These are phyloP conservation scores for Tolypocladium cylindrosporum DNA, from an alignment of 2,329 filamentous ascomycete genomes.

Conservation along the genomic window DNA sequence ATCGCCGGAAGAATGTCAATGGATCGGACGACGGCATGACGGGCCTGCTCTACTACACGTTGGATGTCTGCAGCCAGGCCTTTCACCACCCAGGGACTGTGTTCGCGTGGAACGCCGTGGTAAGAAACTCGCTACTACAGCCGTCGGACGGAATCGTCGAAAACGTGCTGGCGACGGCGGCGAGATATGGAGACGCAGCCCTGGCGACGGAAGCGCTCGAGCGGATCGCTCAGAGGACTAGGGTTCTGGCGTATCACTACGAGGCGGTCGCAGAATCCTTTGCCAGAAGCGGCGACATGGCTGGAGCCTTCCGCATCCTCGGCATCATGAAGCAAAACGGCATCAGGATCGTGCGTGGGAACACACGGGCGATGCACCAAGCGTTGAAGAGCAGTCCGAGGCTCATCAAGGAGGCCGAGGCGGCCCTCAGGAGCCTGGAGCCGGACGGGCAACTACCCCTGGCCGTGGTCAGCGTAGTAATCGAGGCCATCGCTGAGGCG, in stretches of 20 bases:
- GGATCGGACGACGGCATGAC: constrained; percentile 27
- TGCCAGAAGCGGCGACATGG: constrained; percentile 46
- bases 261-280: constrained; percentile 70
- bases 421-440: constrained; percentile 44
- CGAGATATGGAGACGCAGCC: constrained; percentile 54
- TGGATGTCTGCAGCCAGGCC: constrained; percentile 63
- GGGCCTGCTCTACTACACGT: constrained; percentile 57
- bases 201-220: constrained; percentile 65
- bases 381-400: constrained; percentile 38
- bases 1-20: constrained; percentile 34
- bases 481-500: constrained; percentile 21
- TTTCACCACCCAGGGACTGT: constrained; percentile 54
- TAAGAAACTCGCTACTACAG: constrained; percentile 31
- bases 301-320: constrained; percentile 58
- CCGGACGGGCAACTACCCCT: constrained; percentile 25
- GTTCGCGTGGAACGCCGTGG: constrained; percentile 62
- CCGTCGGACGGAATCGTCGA: constrained; percentile 52
- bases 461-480: constrained; percentile 19
- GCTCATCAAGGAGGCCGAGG: constrained; percentile 42
- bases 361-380: constrained; percentile 52
- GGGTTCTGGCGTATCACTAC: constrained; percentile 61
- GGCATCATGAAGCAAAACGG: constrained; percentile 56
- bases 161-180: constrained; percentile 62
- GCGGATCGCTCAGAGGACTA: constrained; percentile 23
- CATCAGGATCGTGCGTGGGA: constrained; percentile 44